Evolutionary conservation across 2,329 filamentous ascomycete species (phyloP), one percentile per base, ranked within the genome.

Genomic region (Fusarium equiseti): DNA sequence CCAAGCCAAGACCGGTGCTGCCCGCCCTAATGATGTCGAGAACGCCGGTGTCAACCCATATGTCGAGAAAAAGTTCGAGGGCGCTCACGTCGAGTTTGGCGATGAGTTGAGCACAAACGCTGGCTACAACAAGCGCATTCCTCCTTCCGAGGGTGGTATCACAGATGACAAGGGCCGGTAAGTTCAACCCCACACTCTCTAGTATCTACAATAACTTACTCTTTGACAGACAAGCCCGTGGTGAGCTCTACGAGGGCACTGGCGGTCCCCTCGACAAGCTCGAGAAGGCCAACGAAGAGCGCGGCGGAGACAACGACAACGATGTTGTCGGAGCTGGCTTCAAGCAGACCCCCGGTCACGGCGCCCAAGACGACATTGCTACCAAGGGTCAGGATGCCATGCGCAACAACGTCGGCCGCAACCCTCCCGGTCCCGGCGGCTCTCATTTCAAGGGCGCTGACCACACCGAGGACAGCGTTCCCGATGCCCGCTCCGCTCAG

Each of bases 91-190:
- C 35, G 45, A 69, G 78, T 85, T 82, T 40, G 83, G 80, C 53
- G 76, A 81, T 40, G 83, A 86, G 26, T 66, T 85, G 38, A 83
- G 79, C 76, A 84, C 84, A 46, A 86, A 83, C 69, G 75, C 75
- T 20, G 73, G 83, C 22, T 85, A 82, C 77, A 81, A 84, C 77
- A 83, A 81, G 76, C 79, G 81, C 11, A 84, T 85, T 29, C 82
- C 83, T 18, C 80, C 80, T 4, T 79, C 80, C 62, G 83, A 85
- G 73, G 83, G 83, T 29, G 83, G 83, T 18, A 77, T 79, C 9
- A 66, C 83, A 0, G 83, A 86, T 58, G 80, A 81, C 40, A 81
- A 78, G 18, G 83, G 84, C 64, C 79, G 83, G 84, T 84, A 79
- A 70, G 80, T 38, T 22, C 18, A 8, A 18, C 9, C 2, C 35